Evolutionary conservation across 306 rosid species (phyloP).

Genomic region (Benincasa hispida): DNA sequence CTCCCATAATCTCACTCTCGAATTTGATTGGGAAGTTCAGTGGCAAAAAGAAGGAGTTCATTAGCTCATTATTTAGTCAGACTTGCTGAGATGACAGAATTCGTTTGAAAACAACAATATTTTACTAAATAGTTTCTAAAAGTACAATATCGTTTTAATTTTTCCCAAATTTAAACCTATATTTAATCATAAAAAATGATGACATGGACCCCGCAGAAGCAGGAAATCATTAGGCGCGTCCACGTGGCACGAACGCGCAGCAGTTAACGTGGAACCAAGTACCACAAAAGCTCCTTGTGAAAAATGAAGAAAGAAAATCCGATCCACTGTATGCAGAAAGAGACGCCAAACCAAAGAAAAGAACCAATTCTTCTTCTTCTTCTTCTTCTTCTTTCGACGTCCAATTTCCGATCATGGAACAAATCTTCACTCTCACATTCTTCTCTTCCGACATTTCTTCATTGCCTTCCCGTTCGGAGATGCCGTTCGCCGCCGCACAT

Average conservation of each 20-base stretch:
- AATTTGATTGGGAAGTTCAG: no score
- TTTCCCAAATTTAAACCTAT: no score
- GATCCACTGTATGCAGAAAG: background rate
- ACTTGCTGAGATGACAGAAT: no score
- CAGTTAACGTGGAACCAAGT: background rate
- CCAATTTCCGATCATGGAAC: background rate
- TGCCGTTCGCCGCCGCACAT: background rate
- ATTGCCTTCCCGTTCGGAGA: background rate
- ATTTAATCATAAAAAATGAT: no score
- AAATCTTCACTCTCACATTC: background rate
- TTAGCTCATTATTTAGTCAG: no score
- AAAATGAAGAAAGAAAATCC: background rate
- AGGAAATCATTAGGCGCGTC: background rate
- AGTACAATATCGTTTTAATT: no score
- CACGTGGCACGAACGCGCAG: background rate
- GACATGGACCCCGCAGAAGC: background rate
- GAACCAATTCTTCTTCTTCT: background rate
- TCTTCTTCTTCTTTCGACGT: background rate
- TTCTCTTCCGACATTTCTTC: background rate
- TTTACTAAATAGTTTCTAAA: no score
- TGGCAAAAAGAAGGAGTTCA: no score
- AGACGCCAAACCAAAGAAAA: background rate
- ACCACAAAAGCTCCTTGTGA: background rate
- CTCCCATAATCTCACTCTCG: no score
- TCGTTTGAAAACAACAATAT: no score